Evolutionary conservation across 352 stramenopile species (phyloP), one percentile per base, ranked within the genome.

Genomic region (Hyaloperonospora brassicae): DNA sequence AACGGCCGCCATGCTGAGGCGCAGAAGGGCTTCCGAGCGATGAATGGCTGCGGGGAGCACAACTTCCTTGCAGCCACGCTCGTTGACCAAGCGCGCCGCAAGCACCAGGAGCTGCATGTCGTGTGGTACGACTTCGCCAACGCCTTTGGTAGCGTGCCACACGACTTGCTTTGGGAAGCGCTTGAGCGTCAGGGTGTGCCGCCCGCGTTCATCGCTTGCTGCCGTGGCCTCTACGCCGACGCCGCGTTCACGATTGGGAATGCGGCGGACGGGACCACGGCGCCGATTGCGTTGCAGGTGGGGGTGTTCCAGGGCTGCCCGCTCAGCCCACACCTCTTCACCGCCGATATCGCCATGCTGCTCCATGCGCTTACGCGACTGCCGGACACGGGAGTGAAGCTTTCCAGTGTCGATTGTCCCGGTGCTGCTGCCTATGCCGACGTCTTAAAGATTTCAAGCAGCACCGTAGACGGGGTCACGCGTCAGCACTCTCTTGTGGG

Each of bases 1-100:
- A n/a, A n/a, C n/a, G n/a, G 14, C 14, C 39, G 39, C n/a, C 14
- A 44, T 17, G 39, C 39, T 7, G 8, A 7, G 8, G 39, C 5
- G 8, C 39, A 44, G 17, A 44, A 44, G 45, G 66, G 62, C n/a
- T 5, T 75, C 71, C 47, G 66, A 0, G 23, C n/a, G 0, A 23
- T 68, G 14, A 64, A 71, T 43, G 62, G 59, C 0, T 69, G 62
- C 48, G 61, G 14, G 62, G n/a, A 72, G 25, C 57, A 75, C 52
- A 69, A 69, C 43, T 67, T 68, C 45, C 7, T 64, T 12, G 42
- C 46, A 4, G 38, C 61, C 25, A 54, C 45, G 23, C 31, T 73
- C 64, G n/a, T n/a, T n/a, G n/a, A n/a, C n/a, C n/a, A n/a, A n/a
- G n/a, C n/a, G n/a, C n/a, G n/a, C n/a, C n/a, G 56, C 6, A 50